Base-by-base conservation (phyloP, 495 filamentous ascomycete species). In the Usnea hakonensis region DNA sequence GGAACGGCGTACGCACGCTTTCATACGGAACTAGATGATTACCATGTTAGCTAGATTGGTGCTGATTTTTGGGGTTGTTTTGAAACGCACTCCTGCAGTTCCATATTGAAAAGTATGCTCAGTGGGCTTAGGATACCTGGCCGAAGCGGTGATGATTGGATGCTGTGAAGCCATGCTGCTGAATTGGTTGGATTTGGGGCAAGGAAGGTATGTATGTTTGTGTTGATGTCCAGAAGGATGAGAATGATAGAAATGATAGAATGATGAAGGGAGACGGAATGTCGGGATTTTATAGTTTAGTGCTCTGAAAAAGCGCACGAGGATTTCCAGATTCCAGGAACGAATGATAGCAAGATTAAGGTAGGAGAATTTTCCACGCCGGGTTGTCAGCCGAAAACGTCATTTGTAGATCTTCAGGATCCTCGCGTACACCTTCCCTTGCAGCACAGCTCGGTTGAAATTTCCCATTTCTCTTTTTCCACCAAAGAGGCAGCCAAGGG, bases 31-130 rank as follows among this genome's bases (percentile, higher is more conserved):
- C 86, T 89, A 64, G 64, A 69, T 30, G 52, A 62, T 56, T 43
- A 68, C 32, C 61, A 65, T 72, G 68, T 65, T 67, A 67, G 68
- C 59, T 30, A 37, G 61, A 11, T 26, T 60, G 17, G 21, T 70
- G 53, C 14, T 62, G 62, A 46, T 54, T 17, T 59, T 53, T 41
- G 60, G 62, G 48, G 57, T 28, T 35, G 35, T 60, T 52, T 32
- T 55, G 54, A 56, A 54, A 79, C 86, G 74, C 77, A 89, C 86
- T 57, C 94, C 94, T 40, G 94, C 95, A 55, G 94, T 99, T 67
- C 94, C 94, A 83, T 99, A 99, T 66, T 86, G 81, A 76, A 95
- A 97, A 36, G 84, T 75, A 63, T 77, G 83, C 53, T 83, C 87
- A 58, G 80, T 79, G 4, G 88, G 84, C 74, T 90, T 91, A 32